Evolutionary conservation across 768 basidiomycete genomes (phyloP).

Genomic region (Boletus barrowsii): DNA sequence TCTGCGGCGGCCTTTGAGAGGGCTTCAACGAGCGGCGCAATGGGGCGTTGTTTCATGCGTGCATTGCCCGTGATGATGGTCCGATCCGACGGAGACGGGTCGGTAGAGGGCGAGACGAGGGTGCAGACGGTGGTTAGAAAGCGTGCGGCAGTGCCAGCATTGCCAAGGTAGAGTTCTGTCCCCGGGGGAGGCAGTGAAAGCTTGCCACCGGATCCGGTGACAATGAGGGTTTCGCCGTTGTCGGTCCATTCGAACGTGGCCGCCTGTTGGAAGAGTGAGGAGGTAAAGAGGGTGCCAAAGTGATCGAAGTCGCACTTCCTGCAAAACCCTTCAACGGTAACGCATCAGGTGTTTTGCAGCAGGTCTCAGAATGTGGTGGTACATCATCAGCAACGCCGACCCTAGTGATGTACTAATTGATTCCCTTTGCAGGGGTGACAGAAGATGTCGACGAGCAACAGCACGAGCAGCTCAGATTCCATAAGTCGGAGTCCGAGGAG

Average conservation of each 20-base stretch:
- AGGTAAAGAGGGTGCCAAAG: not conserved
- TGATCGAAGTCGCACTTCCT: too few relatives aligned
- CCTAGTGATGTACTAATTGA: too few relatives aligned
- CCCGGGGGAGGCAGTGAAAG: slow-evolving; percentile 74
- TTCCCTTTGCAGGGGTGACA: too few relatives aligned
- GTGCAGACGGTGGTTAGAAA: slow-evolving; percentile 97
- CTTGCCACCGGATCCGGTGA: slow-evolving; percentile 79
- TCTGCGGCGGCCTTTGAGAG: slow-evolving; percentile 75
- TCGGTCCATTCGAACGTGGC: slow-evolving; percentile 95
- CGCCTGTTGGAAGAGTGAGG: slow-evolving; percentile 48
- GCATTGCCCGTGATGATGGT: slow-evolving; percentile 96
- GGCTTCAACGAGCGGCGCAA: slow-evolving; percentile 91
- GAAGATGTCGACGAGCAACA: too few relatives aligned
- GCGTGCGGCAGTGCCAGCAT: slow-evolving; percentile 96
- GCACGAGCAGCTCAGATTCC: too few relatives aligned
- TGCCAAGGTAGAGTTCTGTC: slow-evolving; percentile 92
- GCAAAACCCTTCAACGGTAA: too few relatives aligned
- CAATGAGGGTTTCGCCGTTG: slow-evolving; percentile 91
- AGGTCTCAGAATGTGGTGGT: too few relatives aligned
- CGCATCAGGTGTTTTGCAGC: too few relatives aligned
- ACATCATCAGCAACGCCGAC: too few relatives aligned
- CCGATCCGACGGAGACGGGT: slow-evolving; percentile 37
- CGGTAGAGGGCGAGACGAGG: slow-evolving; percentile 55
- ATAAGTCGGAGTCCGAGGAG: too few relatives aligned
- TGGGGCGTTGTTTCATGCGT: slow-evolving; percentile 98